These are phyloP conservation scores for Flaveria bidentis DNA, from an alignment of 129 eudicot species.

Conservation along the genomic window DNA sequence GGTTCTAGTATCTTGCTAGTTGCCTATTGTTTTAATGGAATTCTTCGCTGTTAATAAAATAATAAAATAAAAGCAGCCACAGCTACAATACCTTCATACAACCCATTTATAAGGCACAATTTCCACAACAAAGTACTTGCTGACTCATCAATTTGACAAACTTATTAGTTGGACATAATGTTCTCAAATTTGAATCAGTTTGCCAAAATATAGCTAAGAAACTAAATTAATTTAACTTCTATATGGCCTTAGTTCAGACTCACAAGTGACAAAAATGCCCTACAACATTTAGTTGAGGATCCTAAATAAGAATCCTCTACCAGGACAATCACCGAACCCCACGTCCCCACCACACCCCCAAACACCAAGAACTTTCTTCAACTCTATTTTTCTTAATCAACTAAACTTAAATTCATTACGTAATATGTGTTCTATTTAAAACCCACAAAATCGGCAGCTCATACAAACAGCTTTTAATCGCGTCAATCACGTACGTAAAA, in stretches of 20 bases:
- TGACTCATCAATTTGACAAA: background rate
- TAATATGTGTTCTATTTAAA: background rate
- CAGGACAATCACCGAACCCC: too few relatives aligned
- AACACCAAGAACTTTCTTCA: too few relatives aligned
- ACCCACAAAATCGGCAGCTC: background rate
- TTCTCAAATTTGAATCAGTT: background rate
- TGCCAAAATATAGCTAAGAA: background rate
- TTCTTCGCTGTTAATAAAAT: too few relatives aligned
- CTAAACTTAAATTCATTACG: background rate
- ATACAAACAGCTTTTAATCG: background rate
- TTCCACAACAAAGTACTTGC: background rate
- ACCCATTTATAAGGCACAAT: background rate
- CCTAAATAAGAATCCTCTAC: background rate
- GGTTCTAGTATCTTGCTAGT: too few relatives aligned
- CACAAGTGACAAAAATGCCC: background rate
- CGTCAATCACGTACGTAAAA: background rate
- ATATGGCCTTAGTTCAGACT: background rate
- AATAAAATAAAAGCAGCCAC: background rate
- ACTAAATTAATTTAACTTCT: constrained; percentile 9
- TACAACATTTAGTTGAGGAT: constrained; percentile 8
- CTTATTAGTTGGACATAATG: background rate
- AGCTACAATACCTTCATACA: constrained; percentile 9
- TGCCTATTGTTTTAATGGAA: too few relatives aligned
- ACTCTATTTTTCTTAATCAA: background rate
- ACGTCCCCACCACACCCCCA: too few relatives aligned